A percentile compares a stretch with the other conserved stretches of the same genome.
These are phyloP conservation scores for Alternaria solani DNA, from an alignment of 2,329 filamentous ascomycete genomes.

Conservation along the genomic window DNA sequence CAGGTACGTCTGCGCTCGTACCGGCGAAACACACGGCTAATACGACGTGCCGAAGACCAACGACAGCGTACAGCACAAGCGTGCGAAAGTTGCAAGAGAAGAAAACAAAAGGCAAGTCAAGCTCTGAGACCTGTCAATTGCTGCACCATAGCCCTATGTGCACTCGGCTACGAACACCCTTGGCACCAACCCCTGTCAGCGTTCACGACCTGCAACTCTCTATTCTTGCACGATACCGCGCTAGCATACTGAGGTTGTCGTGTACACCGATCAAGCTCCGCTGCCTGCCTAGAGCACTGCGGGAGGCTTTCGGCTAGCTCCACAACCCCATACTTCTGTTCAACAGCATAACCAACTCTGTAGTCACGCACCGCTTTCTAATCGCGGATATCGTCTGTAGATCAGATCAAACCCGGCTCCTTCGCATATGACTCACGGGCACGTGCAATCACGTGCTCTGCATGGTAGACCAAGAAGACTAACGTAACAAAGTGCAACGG, in stretches of 20 bases:
- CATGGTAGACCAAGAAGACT: constrained; percentile 6
- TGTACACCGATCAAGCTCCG: background rate
- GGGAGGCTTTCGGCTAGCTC: background rate
- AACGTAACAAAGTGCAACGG: constrained; percentile 64
- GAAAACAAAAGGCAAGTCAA: constrained; percentile 70
- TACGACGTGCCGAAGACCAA: constrained; percentile 67
- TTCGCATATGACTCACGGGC: constrained; percentile 1
- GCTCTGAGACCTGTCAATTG: constrained; percentile 3
- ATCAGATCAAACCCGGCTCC: background rate
- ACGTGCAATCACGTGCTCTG: background rate
- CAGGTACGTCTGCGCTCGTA: constrained; percentile 32
- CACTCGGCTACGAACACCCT: background rate
- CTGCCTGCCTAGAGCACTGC: background rate
- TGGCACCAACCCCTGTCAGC: constrained; percentile 1
- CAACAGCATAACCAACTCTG: background rate
- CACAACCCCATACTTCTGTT: background rate
- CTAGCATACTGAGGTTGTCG: background rate
- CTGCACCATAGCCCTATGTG: background rate
- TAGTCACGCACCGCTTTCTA: background rate
- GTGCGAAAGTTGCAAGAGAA: constrained; percentile 70
- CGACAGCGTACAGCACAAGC: constrained; percentile 70
- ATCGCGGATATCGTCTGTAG: background rate
- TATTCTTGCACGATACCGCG: background rate
- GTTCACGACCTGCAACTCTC: background rate
- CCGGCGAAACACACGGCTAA: constrained; percentile 25